These are phyloP conservation scores for Avena insularis DNA, from an alignment of 176 grass and related monocot genomes.

Conservation along the genomic window DNA sequence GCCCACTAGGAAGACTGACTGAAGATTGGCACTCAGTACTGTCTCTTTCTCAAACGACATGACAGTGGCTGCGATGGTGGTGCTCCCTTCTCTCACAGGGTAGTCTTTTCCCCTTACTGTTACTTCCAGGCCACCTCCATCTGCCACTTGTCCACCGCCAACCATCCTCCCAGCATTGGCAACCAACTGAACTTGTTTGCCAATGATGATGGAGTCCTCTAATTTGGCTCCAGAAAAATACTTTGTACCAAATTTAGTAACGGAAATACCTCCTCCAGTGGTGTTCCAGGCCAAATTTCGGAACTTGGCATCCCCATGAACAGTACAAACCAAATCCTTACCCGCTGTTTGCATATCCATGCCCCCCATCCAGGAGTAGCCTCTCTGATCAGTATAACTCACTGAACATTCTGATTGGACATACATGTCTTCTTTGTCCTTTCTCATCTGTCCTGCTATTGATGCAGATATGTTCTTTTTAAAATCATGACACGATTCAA, in stretches of 20 bases:
- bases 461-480: conserved; percentile 57
- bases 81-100: conserved; percentile 78
- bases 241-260: conserved; percentile 78
- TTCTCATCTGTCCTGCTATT: conserved; percentile 78
- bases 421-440: conserved; percentile 90
- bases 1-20: conserved; percentile 75
- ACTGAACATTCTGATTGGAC: conserved; percentile 77
- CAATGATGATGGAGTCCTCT: conserved; percentile 65
- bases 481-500: conserved; percentile 61
- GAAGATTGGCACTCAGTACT: conserved; percentile 65
- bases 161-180: conserved; percentile 66
- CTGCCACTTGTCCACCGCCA: conserved; percentile 70
- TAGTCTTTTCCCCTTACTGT: conserved; percentile 76
- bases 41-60: conserved; percentile 74
- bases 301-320: conserved; percentile 66
- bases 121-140: conserved; percentile 74
- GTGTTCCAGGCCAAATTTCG: conserved; percentile 70
- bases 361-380: conserved; percentile 48
- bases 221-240: conserved; percentile 77
- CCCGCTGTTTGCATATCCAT: conserved; percentile 76
- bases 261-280: conserved; percentile 65
- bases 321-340: conserved; percentile 73
- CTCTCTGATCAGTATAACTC: conserved; percentile 53
- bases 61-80: conserved; percentile 46
- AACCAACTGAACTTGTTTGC: conserved; percentile 48